Conservation (phyloP, 2,329 filamentous ascomycete genomes). For the Arthrobotrys pseudoclavata region DNA sequence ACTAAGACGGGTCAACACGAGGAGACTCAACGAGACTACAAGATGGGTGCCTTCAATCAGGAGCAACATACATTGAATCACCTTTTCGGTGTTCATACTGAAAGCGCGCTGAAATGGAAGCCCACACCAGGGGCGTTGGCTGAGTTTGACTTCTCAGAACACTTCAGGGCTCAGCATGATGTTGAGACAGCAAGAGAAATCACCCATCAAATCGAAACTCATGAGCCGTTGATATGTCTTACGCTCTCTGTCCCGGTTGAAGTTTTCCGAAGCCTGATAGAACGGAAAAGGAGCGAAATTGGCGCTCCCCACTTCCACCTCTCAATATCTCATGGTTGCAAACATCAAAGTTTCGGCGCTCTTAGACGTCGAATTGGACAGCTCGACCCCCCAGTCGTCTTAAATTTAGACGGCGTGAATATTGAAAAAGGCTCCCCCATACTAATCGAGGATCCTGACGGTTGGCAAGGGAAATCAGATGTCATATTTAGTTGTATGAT, state of each 20-base stretch:
- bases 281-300: conserved; percentile 21
- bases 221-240: conserved; percentile 8
- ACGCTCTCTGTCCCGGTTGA: conserved; percentile 30
- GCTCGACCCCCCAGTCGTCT: not conserved
- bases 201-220: not conserved
- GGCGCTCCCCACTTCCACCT: conserved; percentile 57
- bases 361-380: conserved; percentile 50
- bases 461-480: conserved; percentile 58
- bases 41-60: not conserved
- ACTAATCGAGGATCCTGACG: conserved; percentile 53
- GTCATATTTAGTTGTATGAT: conserved; percentile 61
- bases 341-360: conserved; percentile 38
- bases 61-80: not conserved
- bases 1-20: too few relatives aligned
- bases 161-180: not conserved
- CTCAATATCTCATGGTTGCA: conserved; percentile 15
- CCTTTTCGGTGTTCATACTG: not conserved
- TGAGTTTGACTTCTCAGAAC: too few relatives aligned
- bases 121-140: not conserved
- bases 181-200: not conserved
- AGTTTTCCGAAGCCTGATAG: conserved; percentile 32
- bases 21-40: too few relatives aligned
- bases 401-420: not conserved
- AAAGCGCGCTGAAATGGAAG: not conserved
- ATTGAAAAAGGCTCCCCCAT: conserved; percentile 36